A percentile compares a stretch with the other conserved stretches of the same genome.
phyloP scores from a whole-genome alignment of 441 rosid genomes.

The Francoa sonchifolia region DNA sequence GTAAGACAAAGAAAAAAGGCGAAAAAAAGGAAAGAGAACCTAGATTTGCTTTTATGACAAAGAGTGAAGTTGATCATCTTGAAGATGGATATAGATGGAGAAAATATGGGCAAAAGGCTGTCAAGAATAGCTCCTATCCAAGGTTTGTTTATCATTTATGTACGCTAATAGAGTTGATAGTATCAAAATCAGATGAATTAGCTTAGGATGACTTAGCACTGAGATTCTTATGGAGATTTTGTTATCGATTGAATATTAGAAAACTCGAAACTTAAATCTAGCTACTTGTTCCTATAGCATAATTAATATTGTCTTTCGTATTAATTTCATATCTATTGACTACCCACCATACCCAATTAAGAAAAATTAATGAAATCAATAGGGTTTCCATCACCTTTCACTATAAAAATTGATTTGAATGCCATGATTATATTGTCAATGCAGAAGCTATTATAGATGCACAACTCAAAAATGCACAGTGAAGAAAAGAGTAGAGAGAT shows the following conservation, averaged over 20 bases:
- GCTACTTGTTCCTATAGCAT: no score
- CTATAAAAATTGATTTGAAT: not conserved
- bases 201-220: no score
- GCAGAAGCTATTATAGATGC: slow-evolving; percentile 66
- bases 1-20: slow-evolving; percentile 33
- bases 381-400: not conserved
- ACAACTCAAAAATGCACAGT: slow-evolving; percentile 60
- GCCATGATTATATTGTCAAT: slow-evolving; percentile 2
- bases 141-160: slow-evolving; percentile 20
- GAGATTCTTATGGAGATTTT: no score
- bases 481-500: slow-evolving; percentile 60
- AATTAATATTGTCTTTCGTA: no score
- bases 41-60: slow-evolving; percentile 59
- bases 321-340: no score
- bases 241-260: no score
- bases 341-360: no score
- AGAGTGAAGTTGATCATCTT: slow-evolving; percentile 57
- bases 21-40: slow-evolving; percentile 42
- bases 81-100: slow-evolving; percentile 70
- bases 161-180: no score
- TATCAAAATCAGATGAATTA: no score
- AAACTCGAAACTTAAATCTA: no score
- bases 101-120: slow-evolving; percentile 75
- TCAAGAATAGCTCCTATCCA: slow-evolving; percentile 58
- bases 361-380: no score